Evolutionary conservation across 495 filamentous ascomycete species (phyloP), one percentile per base, ranked within the genome.

Genomic region (Echria macrotheca): DNA sequence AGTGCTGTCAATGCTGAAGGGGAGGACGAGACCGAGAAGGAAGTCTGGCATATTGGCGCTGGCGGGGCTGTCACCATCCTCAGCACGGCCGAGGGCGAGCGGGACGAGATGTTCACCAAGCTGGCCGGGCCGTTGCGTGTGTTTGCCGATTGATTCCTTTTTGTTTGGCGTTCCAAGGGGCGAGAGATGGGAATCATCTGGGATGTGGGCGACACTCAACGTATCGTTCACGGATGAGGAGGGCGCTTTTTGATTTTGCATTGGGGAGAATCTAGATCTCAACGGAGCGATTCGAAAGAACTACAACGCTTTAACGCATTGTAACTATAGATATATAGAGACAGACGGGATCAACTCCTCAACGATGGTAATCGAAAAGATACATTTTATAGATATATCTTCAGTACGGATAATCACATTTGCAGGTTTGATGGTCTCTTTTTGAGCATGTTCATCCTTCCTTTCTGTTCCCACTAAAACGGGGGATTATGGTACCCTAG

Each of bases 31-130:
- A 62, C 51, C 53, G 52, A 54, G 21, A 39, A 53, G 2, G 69
- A 89, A 54, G 71, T 74, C 2, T 96, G 91, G 91, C 78, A 76
- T 26, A 79, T 96, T 47, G 91, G 90, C 6, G 91, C 91, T 21
- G 91, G 91, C 0, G 91, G 91, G 10, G 91, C 91, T 4, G 78
- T 97, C 2, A 97, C 91, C 6, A 80, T 78, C 17, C 70, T 94
- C 42, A 94, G 87, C 60, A 83, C 79, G 2, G 71, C 81, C 1
- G 74, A 83, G 33, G 89, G 79, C 6, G 91, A 97, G 74, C 85
- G 82, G 74, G 85, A 93, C 43, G 93, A 96, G 73, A 95, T 96
- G 91, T 67, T 81, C 55, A 83, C 80, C 24, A 97, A 96, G 69
- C 64, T 93, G 36, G 72, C 72, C 43, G 83, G 82, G 5, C 83